Evolutionary conservation across 2,329 filamentous ascomycete genomes (phyloP), one percentile per base, ranked within the genome.

Genomic region (Diaporthe destruens): DNA sequence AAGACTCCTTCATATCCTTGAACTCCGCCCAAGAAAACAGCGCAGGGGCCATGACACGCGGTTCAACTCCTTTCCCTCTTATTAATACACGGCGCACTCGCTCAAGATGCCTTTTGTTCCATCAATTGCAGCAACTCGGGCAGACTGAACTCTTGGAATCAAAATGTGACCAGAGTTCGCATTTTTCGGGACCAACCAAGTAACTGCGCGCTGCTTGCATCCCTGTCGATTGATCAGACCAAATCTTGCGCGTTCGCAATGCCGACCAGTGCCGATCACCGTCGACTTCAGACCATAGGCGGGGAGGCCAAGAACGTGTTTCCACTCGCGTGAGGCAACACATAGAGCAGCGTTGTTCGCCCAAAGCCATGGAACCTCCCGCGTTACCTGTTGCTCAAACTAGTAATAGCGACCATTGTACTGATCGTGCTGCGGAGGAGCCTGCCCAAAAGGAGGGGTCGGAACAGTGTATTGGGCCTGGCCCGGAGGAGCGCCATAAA

Each of bases 391-490:
- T 65, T 51, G 29, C 20, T 18, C 44, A 18, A 14, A 23, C 59
- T 73, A 75, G 54, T 75, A 75, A 42, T 75, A 75, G 20, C 74
- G 68, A 16, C 72, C 66, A 36, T 74, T 72, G 16, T 54, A 72
- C 16, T 70, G 74, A 14, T 74, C 67, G 54, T 70, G 73, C 25
- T 56, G 68, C 16, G 67, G 73, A n/a, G 73, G 71, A 49, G 53
- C 71, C 51, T 75, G 74, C 20, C 72, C 72, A 34, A 74, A 75
- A 12, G 71, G 61, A 53, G 61, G 71, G 23, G 63, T 51, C 6
- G 71, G 68, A 14, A 71, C 65, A 36, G 63, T 49, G 23, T 63
- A 75, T 2, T 56, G 61, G n/a, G 61, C 44, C 16, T 32, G 69
- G 25, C 69, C 65, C n/a, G 53, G 69, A 66, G 61, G 61, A 39